Evolutionary conservation across 805 yeast genomes (phyloP).

Genomic region (Nakazawaea anatomiae): DNA sequence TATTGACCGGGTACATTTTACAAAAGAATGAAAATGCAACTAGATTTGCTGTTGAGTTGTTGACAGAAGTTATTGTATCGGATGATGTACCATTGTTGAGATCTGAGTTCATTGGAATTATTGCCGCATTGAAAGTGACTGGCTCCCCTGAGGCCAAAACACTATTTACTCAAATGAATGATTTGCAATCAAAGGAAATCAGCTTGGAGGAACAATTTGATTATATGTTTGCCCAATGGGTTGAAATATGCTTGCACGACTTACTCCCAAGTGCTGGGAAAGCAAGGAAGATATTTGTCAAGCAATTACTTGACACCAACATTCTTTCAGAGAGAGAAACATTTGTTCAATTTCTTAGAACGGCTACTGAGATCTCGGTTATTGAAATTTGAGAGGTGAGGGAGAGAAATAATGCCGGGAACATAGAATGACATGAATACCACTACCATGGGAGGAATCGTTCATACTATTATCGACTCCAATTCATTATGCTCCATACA

Average conservation of each 20-base stretch:
- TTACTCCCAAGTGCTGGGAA: slow-evolving; percentile 18
- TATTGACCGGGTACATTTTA: slow-evolving; percentile 56
- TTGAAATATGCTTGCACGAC: slow-evolving; percentile 40
- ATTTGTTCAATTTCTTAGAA: slow-evolving; percentile 60
- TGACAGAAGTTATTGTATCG: slow-evolving; percentile 53
- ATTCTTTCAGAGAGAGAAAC: slow-evolving; percentile 61
- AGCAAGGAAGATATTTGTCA: slow-evolving; percentile 69
- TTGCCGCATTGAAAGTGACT: slow-evolving; percentile 43
- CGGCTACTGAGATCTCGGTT: slow-evolving; percentile 74
- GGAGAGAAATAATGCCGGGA: too few species aligned
- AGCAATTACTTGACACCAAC: slow-evolving; percentile 59
- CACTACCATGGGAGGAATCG: too few species aligned
- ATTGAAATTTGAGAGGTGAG: too few species aligned
- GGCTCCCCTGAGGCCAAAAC: slow-evolving; percentile 23
- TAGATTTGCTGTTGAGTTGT: slow-evolving; percentile 65
- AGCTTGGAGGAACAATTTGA: slow-evolving; percentile 56
- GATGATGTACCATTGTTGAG: slow-evolving; percentile 66
- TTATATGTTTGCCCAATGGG: slow-evolving; percentile 90
- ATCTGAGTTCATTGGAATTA: slow-evolving; percentile 72
- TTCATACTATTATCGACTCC: too few species aligned
- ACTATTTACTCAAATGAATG: slow-evolving; percentile 31
- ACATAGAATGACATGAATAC: too few species aligned
- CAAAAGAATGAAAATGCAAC: slow-evolving; percentile 51
- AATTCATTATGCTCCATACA: too few species aligned
- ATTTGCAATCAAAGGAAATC: slow-evolving; percentile 15